Base-by-base conservation (phyloP, 2,329 filamentous ascomycete species). In the Sclerotinia subarctica region DNA sequence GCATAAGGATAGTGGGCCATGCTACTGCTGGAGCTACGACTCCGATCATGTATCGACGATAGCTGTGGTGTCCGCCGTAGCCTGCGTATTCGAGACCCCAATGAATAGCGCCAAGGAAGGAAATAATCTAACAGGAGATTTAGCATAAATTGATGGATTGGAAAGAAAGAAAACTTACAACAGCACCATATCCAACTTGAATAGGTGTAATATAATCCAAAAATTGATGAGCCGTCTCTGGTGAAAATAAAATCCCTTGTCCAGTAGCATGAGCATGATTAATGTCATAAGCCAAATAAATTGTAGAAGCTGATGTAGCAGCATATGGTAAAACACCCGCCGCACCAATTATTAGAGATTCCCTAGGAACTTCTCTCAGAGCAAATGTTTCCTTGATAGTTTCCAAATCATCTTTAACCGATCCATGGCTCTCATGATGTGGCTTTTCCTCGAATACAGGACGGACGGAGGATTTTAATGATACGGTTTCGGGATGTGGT, bases 41-140 rank as follows among this genome's bases (percentile, higher is more conserved):
- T 74, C 94, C 94, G 72, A 93, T 87, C n/a, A 87, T 87, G 78
- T 96, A 97, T 71, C 94, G 90, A 74, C 87, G 88, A 74, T 90
- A 92, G 65, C 92, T 90, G 68, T 91, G 89, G 70, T 85, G 74
- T 76, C 86, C 79, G 79, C 89, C 81, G 78, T 84, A 89, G 82
- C 85, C 85, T 63, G 91, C 91, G 78, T 90, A 96, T 80, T 97
- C 93, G 24, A 97, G 84, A 67, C 94, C 94, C 94, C 86, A 97
- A 80, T 97, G 94, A 75, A 97, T 89, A 46, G 94, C 94, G 56
- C 94, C 94, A 1, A 97, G 86, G 83, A 97, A 97, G 38, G 93
- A 96, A 74, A 97, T 91, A 75, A 97, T 95, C 88, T 90, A 57
- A 24, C 1, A 4, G 52, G 47, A 35, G 52, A 8, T 58, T 72